Base-by-base conservation (phyloP, 805 yeast genomes). In the Pichia phayaonensis region DNA sequence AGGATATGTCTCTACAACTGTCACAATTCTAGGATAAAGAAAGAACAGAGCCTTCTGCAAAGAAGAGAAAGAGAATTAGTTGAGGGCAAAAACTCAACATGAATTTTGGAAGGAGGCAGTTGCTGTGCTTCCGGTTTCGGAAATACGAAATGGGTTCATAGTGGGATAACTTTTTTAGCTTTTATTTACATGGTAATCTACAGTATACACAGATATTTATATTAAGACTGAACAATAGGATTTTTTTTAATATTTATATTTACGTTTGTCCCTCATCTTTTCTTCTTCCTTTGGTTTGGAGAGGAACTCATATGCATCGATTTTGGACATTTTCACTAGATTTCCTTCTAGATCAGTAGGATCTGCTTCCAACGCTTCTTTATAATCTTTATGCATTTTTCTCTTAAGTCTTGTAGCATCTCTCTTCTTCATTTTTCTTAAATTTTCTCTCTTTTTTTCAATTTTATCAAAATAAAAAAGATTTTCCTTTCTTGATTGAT, bases 401-500 rank as follows among this genome's bases (percentile, higher is more conserved):
- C 61, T 58, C 44, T 61, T 60, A 21, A 60, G 44, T 31, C 48
- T 57, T 34, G 59, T 55, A 1, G 62, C 59, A 45, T 58, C 62
- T 39, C 53, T 55, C 50, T 61, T 64, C 50, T 58, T 63, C 42
- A 53, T 53, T 44, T 54, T 54, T 41, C 59, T 57, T 18, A 58
- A 39, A 39, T 61, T 58, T 42, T 59, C 66, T 51, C 66, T 72
- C 52, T 69, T 70, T 45, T 63, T 63, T 53, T 67, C 61, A 41
- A 73, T 55, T 49, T 66, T 65, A 8, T 61, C 66, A 24, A 59
- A 61, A 41, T 56, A 59, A 45, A 57, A 64, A 20, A 55, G 60
- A 40, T 63, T 66, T 50, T 68, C 70, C 40, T 68, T 66, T 42
- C 61, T 65, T 4, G 72, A 70, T 44, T 63, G 62, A 2, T 68